Evolutionary conservation across 306 rosid genomes (phyloP).

Genomic region (Pachyrhizus erosus): DNA sequence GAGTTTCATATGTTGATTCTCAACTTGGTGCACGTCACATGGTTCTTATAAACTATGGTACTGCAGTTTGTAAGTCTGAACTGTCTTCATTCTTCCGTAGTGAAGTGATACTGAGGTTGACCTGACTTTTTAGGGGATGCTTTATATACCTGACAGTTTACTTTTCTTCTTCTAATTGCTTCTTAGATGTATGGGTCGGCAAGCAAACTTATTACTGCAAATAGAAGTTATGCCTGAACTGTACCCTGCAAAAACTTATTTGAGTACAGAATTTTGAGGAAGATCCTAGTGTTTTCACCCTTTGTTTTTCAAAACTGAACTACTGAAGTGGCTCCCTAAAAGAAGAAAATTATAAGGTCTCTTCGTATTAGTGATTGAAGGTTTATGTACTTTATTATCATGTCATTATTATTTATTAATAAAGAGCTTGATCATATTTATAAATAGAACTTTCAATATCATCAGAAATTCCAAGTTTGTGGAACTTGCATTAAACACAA

Average conservation of each 20-base stretch:
- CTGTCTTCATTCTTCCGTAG: not conserved
- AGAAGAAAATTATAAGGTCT: conserved; percentile 22
- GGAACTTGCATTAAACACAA: not conserved
- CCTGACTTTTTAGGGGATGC: not conserved
- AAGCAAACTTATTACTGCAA: not conserved
- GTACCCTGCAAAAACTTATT: not conserved
- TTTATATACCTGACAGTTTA: not conserved
- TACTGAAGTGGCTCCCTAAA: not conserved
- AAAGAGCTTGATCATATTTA: conserved; percentile 1
- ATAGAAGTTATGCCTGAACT: not conserved
- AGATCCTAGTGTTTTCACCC: not conserved
- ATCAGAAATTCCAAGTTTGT: not conserved
- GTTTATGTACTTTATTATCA: not conserved
- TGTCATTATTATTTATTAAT: conserved; percentile 16
- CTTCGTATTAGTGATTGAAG: not conserved
- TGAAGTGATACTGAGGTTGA: not conserved
- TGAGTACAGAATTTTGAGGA: not conserved
- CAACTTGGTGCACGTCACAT: not conserved
- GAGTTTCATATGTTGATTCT: conserved; percentile 11
- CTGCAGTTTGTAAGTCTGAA: not conserved
- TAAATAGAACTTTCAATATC: not conserved
- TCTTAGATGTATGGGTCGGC: conserved; percentile 13
- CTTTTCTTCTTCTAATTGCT: not conserved
- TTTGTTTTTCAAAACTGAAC: conserved; percentile 17
- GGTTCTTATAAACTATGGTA: not conserved